Evolutionary conservation across 2,329 filamentous ascomycete species (phyloP).

Genomic region (Sporothrix humicola): DNA sequence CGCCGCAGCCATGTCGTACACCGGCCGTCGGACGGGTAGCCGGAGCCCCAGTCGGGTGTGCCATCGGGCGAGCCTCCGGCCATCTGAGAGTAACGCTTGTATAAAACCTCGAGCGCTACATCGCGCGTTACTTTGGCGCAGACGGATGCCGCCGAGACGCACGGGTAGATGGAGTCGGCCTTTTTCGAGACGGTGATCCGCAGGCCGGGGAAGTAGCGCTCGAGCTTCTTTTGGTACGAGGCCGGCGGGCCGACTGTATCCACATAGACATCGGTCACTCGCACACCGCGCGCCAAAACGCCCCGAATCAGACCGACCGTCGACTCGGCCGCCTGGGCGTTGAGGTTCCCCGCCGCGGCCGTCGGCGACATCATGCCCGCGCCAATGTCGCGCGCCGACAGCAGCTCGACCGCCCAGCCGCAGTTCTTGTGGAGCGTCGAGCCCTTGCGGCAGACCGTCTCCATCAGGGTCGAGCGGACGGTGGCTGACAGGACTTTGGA

Average conservation of each 20-base stretch:
- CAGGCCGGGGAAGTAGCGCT: conserved; percentile 79
- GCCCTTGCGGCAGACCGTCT: conserved; percentile 68
- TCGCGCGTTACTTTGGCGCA: conserved; percentile 97
- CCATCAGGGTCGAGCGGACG: conserved; percentile 75
- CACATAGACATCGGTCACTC: conserved; percentile 88
- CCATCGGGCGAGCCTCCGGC: conserved; percentile 37
- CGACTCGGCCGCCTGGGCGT: conserved; percentile 93
- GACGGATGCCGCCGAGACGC: conserved; percentile 90
- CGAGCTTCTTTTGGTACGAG: conserved; percentile 82
- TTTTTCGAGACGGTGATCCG: conserved; percentile 84
- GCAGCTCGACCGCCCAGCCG: conserved; percentile 81
- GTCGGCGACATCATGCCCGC: conserved; percentile 74
- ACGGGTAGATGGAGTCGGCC: conserved; percentile 89
- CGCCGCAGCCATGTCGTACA: conserved; percentile 80
- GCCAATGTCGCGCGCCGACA: conserved; percentile 84
- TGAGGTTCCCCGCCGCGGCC: conserved; percentile 78
- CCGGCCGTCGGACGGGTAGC: conserved; percentile 86
- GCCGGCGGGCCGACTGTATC: conserved; percentile 89
- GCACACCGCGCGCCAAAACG: conserved; percentile 77
- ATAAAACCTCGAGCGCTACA: conserved; percentile 81
- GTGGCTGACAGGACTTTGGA: conserved; percentile 85
- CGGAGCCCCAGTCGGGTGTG: conserved; percentile 75
- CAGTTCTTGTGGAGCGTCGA: conserved; percentile 60
- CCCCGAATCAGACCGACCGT: conserved; percentile 81
- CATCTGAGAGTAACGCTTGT: conserved; percentile 52